Base-by-base conservation (phyloP, 768 basidiomycete species). In the Tephrocybe rancida region DNA sequence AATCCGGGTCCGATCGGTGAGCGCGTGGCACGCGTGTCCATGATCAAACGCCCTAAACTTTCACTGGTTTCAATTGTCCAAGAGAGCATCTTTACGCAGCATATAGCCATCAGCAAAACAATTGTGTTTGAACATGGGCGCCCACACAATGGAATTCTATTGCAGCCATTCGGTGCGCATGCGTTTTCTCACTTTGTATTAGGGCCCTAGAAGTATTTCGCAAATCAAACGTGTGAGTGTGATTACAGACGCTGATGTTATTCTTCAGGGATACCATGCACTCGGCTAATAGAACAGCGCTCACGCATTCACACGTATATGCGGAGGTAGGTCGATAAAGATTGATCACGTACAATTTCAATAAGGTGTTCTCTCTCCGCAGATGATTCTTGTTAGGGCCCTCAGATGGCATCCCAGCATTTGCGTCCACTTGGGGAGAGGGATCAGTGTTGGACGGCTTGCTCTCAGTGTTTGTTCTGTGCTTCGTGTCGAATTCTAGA, bases 311-410 rank as follows among this genome's bases (percentile, higher is more conserved):
- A 0, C 63, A 76, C 18, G 59, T 81, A 5, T 80, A 79, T 65
- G 78, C 78, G 53, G 77, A 77, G 66, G 76, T 73, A 51, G 7
- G 48, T 35, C 26, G 18, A 14, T 11, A 16, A 16, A 30, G 5
- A 18, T 30, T 3, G 10, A 29, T 16, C 24, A 42, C 11, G 16
- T 19, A 25, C 34, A n/a, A 39, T n/a, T n/a, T n/a, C n/a, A 1
- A 35, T n/a, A 39, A 19, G 21, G 24, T 16, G 13, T 21, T 26
- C 32, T 35, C 5, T 18, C 5, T 25, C 25, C 18, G 18, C 22
- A 78, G 75, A 81, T 80, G 75, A 71, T 82, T 45, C 45, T 79
- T 4, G 64, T 78, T 25, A 64, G 3, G 75, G 75, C 50, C 78
- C 79, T 1, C 78, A n/a, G 13, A 32, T 32, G n/a, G n/a, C n/a